A percentile compares a stretch with the other conserved stretches of the same genome.
These are phyloP conservation scores for Solanum hybrid DNA, from an alignment of 305 asterid species.

Conservation along the genomic window DNA sequence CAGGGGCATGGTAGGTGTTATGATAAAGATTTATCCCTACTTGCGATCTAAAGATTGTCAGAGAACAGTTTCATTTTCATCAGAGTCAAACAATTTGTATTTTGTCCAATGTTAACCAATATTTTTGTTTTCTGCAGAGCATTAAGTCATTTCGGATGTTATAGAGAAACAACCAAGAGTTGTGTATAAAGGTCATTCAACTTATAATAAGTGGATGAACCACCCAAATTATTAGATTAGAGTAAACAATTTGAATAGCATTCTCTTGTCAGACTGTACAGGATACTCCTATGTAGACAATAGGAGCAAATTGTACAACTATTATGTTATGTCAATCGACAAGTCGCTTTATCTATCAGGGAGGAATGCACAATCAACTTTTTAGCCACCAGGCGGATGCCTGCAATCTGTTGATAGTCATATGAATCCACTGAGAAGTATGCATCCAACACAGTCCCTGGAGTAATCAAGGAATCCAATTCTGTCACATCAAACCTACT, in stretches of 20 bases:
- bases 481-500: conserved; percentile 45
- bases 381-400: conserved; percentile 69
- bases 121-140: not conserved
- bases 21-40: too few species aligned
- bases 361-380: conserved; percentile 47
- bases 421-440: conserved; percentile 58
- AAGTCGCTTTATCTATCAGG: conserved; percentile 7
- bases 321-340: not conserved
- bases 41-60: not conserved
- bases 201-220: not conserved
- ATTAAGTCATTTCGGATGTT: not conserved
- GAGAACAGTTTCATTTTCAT: not conserved
- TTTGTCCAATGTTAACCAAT: not conserved
- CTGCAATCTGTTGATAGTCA: conserved; percentile 74
- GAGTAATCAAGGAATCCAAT: conserved; percentile 43
- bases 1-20: too few species aligned
- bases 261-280: not conserved
- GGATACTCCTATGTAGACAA: not conserved
- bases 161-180: not conserved
- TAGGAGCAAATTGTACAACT: not conserved
- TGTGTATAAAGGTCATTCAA: not conserved
- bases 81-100: not conserved
- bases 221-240: not conserved
- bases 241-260: not conserved
- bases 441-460: conserved; percentile 59